Base-by-base conservation (phyloP, 78 protist genomes). In the Capsaspora owczarzaki region DNA sequence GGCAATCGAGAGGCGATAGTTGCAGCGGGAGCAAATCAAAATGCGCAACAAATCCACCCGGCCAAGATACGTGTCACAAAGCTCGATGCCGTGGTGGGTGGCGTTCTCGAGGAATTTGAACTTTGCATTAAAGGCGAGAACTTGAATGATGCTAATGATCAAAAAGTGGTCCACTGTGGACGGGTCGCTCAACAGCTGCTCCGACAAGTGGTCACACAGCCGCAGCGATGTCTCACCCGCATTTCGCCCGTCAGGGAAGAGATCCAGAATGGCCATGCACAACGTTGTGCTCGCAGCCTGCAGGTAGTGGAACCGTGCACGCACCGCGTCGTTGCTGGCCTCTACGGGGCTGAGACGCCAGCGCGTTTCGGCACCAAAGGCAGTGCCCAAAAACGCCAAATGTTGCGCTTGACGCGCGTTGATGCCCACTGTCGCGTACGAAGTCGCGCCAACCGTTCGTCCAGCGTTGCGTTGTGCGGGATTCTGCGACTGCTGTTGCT, bases 61-160 rank as follows among this genome's bases (percentile, higher is more conserved):
- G 0, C 86, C 85, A 0, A 88, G 53, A n/a, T 60, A 56, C 25
- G 85, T 78, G 60, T 87, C 91, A 43, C 87, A 87, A 27, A 82
- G 61, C 1, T 82, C 82, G 0, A 83, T 85, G 0, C 82, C 76
- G 27, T 79, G 74, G 25, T 81, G 82, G 42, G 33, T 12, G 1
- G 38, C 33, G 6, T 6, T 51, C 37, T 31, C 37, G n/a, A 82
- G 41, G 44, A 87, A 53, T 40, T 77, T 79, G 33, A 87, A 38
- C 33, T 87, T 87, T 1, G 87, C 85, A 31, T 82, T 71, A 76
- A 71, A 76, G 25, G 78, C n/a, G 29, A 87, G 37, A 61, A 75
- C 85, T 42, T 78, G 90, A 60, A 87, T 87, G 35, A 72, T 51
- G 61, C 75, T 79, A 71, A 87, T 79, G 41, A 87, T 66, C 19